Evolutionary conservation across 2,329 filamentous ascomycete genomes (phyloP).

Genomic region (Pyricularia pennisetigena): DNA sequence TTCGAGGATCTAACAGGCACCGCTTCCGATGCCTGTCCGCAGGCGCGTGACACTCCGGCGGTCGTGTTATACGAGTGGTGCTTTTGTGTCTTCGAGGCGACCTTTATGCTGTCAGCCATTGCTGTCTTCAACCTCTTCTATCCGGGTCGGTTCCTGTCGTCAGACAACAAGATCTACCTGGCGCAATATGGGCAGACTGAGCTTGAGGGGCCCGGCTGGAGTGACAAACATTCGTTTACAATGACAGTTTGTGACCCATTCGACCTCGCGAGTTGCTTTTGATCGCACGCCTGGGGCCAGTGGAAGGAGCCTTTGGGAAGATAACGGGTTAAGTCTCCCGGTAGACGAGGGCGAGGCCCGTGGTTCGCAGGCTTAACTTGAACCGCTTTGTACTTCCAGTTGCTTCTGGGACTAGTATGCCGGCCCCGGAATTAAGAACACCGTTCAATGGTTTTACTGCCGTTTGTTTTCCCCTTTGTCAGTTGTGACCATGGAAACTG

Average conservation of each 20-base stretch:
- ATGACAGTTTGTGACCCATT: constrained; percentile 14
- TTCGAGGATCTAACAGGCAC: too few relatives aligned
- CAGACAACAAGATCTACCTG: too few relatives aligned
- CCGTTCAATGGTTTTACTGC: not conserved
- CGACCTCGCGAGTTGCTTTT: constrained; percentile 5
- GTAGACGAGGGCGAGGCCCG: not conserved
- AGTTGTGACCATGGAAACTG: not conserved
- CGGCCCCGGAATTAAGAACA: not conserved
- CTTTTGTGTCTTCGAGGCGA: too few relatives aligned
- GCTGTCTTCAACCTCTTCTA: too few relatives aligned
- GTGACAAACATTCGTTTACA: constrained; percentile 17
- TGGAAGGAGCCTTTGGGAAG: constrained; percentile 12
- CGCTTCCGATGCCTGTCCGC: too few relatives aligned
- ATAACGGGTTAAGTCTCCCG: not conserved
- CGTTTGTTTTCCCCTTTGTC: not conserved
- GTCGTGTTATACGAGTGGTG: too few relatives aligned
- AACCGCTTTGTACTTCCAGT: not conserved
- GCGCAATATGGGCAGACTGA: too few relatives aligned
- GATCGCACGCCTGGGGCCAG: not conserved
- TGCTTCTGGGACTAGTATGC: not conserved
- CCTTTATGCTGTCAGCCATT: too few relatives aligned
- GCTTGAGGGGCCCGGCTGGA: constrained; percentile 11
- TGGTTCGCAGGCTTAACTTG: not conserved
- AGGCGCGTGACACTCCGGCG: too few relatives aligned
- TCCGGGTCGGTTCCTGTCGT: too few relatives aligned